These are phyloP conservation scores for Phyllosticta citribraziliensis DNA, from an alignment of 2,329 filamentous ascomycete species.

Conservation along the genomic window DNA sequence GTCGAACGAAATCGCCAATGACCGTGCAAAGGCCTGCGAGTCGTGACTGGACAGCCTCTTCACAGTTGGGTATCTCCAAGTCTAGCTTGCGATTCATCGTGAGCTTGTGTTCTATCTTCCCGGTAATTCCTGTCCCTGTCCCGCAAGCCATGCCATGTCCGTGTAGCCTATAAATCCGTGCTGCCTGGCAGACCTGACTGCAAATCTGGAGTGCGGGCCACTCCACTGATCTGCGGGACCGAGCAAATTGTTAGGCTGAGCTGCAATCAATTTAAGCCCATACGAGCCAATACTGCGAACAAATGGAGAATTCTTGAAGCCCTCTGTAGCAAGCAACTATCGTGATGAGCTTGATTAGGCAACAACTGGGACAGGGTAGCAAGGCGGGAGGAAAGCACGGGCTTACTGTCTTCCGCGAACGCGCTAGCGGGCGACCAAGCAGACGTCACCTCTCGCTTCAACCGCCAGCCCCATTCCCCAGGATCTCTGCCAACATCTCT, in stretches of 20 bases:
- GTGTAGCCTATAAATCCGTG: neutral
- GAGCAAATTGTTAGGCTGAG: neutral
- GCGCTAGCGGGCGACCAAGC: conserved; percentile 6
- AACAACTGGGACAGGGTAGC: neutral
- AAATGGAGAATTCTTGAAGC: neutral
- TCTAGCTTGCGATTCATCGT: too few relatives aligned
- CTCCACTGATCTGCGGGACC: neutral
- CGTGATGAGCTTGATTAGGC: neutral
- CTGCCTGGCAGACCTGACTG: neutral
- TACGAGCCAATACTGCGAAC: neutral
- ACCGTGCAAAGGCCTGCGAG: too few relatives aligned
- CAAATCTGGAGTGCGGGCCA: neutral
- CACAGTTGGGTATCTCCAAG: too few relatives aligned
- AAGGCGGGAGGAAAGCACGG: neutral
- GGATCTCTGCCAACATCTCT: conserved; percentile 2
- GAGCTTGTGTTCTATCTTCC: too few relatives aligned
- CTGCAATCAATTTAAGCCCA: neutral
- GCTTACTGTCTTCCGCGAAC: neutral
- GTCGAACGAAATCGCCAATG: too few relatives aligned
- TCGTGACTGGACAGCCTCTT: too few relatives aligned
- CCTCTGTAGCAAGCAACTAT: neutral
- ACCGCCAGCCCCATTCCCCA: conserved; percentile 9
- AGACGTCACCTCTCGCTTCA: conserved; percentile 10
- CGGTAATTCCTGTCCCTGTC: too few relatives aligned
- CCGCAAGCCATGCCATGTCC: too few relatives aligned